phyloP scores from a whole-genome alignment of 768 basidiomycete species.

The Russula ochroleuca region DNA sequence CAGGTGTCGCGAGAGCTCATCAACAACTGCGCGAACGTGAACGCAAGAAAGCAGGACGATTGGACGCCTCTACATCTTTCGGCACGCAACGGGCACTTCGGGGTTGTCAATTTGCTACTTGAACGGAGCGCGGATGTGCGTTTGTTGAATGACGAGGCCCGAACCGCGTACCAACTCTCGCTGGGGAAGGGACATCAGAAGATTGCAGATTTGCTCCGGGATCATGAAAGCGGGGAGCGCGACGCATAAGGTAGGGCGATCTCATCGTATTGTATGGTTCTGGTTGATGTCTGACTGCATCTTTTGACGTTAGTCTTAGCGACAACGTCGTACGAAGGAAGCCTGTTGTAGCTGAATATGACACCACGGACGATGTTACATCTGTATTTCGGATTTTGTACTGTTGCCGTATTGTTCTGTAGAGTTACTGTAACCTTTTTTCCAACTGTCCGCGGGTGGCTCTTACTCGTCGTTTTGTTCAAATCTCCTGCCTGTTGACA shows the following conservation, averaged over 20 bases:
- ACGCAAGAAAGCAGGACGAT: not conserved
- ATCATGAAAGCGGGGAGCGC: not conserved
- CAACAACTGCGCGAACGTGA: conserved; percentile 3
- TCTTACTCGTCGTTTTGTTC: no score
- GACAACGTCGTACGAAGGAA: no score
- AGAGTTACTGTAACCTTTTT: no score
- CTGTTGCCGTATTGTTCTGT: not conserved
- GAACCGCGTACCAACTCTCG: not conserved
- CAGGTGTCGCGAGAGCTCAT: not conserved
- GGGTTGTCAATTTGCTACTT: not conserved
- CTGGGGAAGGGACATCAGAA: not conserved
- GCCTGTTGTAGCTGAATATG: not conserved
- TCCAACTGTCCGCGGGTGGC: no score
- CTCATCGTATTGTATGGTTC: not conserved
- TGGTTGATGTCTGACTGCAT: not conserved
- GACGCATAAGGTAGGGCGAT: not conserved
- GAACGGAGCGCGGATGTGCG: conserved; percentile 1
- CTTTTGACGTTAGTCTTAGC: not conserved
- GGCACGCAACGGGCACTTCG: conserved; percentile 1
- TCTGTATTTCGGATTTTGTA: not conserved
- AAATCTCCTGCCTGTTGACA: no score
- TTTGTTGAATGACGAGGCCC: not conserved
- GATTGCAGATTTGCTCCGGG: not conserved
- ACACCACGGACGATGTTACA: not conserved
- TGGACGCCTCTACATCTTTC: conserved; percentile 12